Evolutionary conservation across 768 basidiomycete genomes (phyloP).

Genomic region (Pleurotus salmoneostramineus): DNA sequence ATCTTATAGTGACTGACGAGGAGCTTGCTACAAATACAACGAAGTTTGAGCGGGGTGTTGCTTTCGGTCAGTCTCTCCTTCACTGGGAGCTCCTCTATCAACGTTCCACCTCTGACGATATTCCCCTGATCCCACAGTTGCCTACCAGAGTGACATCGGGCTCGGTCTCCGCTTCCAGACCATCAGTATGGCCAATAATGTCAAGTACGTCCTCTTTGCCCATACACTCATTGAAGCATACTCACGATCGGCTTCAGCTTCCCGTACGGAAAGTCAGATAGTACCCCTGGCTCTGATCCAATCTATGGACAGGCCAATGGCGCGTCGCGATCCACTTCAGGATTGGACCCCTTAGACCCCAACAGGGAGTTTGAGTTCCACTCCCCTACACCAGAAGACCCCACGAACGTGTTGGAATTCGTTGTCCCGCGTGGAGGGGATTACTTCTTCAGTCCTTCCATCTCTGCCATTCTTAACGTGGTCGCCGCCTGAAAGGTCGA

Average conservation of each 20-base stretch:
- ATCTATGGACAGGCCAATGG: not conserved
- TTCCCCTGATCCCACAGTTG: not conserved
- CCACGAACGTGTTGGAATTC: not conserved
- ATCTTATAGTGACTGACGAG: not conserved
- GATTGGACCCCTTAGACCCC: not conserved
- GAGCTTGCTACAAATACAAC: not conserved
- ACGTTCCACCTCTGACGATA: too few relatives aligned
- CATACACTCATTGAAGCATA: not conserved
- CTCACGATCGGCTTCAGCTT: not conserved
- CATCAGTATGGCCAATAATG: not conserved
- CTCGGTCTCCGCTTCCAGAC: not conserved
- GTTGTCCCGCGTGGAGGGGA: not conserved
- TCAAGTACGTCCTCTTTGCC: not conserved
- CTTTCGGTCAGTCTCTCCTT: not conserved
- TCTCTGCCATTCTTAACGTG: not conserved
- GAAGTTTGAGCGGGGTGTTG: not conserved
- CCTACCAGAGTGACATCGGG: slow-evolving; percentile 3
- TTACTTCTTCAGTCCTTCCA: slow-evolving; percentile 2
- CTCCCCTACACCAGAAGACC: not conserved
- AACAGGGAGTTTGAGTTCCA: not conserved
- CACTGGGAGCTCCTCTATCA: not conserved
- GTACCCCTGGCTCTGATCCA: not conserved
- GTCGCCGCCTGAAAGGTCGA: not conserved
- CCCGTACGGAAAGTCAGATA: not conserved
- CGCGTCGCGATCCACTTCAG: not conserved